phyloP scores from a whole-genome alignment of 2,329 filamentous ascomycete genomes.

The Didymella exigua region DNA sequence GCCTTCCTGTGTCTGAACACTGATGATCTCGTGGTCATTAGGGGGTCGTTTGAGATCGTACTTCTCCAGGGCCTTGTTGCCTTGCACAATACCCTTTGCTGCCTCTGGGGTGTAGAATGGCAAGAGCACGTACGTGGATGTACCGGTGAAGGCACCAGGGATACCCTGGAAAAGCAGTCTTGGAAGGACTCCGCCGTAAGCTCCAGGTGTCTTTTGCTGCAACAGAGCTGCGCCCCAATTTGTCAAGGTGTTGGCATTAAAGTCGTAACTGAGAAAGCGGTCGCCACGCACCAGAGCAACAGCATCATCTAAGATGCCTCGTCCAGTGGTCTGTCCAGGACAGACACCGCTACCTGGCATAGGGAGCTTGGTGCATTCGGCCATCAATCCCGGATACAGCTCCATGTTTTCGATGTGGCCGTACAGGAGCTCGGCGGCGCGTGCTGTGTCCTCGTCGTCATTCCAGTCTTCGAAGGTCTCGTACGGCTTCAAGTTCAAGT shows the following conservation, averaged over 20 bases:
- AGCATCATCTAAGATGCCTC: constrained; percentile 76
- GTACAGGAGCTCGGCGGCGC: constrained; percentile 63
- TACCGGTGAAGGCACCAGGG: constrained; percentile 56
- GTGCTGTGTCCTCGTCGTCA: constrained; percentile 71
- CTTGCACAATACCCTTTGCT: constrained; percentile 54
- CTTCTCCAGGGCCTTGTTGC: constrained; percentile 53
- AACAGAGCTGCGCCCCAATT: constrained; percentile 59
- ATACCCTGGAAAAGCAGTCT: constrained; percentile 54
- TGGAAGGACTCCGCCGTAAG: constrained; percentile 55
- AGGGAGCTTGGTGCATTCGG: constrained; percentile 77
- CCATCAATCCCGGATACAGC: constrained; percentile 77
- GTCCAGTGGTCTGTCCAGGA: constrained; percentile 76
- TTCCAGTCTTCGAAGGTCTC: constrained; percentile 84
- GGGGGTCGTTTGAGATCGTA: constrained; percentile 55
- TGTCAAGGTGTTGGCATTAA: constrained; percentile 44
- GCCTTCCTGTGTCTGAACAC: constrained; percentile 57
- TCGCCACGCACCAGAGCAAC: constrained; percentile 77
- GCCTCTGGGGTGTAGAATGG: constrained; percentile 60
- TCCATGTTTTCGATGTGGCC: constrained; percentile 80
- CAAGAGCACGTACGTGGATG: constrained; percentile 55
- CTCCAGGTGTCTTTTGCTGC: constrained; percentile 45
- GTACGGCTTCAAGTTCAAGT: constrained; percentile 78
- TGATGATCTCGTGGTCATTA: constrained; percentile 52
- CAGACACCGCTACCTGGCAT: constrained; percentile 65
- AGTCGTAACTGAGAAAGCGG: constrained; percentile 76